Base-by-base conservation (phyloP, 129 eudicot genomes). In the Calendula officinalis region DNA sequence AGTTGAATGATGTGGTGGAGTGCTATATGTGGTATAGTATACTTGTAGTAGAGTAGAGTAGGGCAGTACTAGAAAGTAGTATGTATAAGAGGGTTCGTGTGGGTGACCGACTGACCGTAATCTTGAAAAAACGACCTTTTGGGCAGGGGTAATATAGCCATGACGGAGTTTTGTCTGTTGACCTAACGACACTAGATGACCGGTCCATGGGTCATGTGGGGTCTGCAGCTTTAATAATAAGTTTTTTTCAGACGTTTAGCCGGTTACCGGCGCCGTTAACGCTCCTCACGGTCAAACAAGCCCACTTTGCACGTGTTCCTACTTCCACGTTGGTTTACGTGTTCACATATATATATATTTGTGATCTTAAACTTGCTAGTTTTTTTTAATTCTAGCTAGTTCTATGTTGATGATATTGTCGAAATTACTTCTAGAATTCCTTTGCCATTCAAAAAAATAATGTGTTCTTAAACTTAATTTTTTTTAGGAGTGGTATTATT, bases 181-280 rank as follows among this genome's bases (percentile, higher is more conserved):
- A 76, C 76, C 59, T 45, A 64, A 68, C 42, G 80, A 68, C 80
- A 75, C 11, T 10, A 40, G 60, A 51, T 50, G 51, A 74, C 72
- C 39, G 62, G 72, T 56, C 50, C 33, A 53, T 40, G 64, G 70
- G 30, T 42, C 41, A 22, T 49, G 67, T 65, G 75, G 77, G 71
- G 30, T 58, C 58, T 63, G 44, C 63, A 27, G 27, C 49, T 27
- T 33, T n/a, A 16, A 17, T 62, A 43, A 38, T 8, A 40, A 27
- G 3, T 67, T 60, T 67, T 60, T 64, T 58, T 55, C 62, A 61
- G 65, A 70, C 34, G 60, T 13, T 48, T 45, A 39, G 22, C 54
- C 74, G 77, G 84, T 79, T 34, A 75, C 80, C 84, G 69, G 84
- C 84, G 74, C 64, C 77, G 80, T 74, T 79, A 56, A 70, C 80